phyloP scores from a whole-genome alignment of 441 rosid species.

The Aleurites moluccanus region DNA sequence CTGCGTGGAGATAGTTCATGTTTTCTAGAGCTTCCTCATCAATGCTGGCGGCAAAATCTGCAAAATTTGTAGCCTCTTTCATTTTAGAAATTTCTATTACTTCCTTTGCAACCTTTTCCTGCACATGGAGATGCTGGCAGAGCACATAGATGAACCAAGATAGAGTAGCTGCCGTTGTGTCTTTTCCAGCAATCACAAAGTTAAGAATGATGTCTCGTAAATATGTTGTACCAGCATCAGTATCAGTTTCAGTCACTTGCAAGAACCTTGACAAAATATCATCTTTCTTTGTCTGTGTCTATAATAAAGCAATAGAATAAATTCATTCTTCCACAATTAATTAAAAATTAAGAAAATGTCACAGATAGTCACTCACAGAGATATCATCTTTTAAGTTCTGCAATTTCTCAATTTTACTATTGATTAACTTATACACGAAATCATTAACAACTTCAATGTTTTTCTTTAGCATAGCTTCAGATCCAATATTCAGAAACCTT shows the following conservation, averaged over 20 bases:
- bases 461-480: slow-evolving; percentile 47
- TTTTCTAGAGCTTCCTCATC: slow-evolving; percentile 42
- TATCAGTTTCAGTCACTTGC: slow-evolving; percentile 26
- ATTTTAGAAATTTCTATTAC: slow-evolving; percentile 20
- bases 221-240: slow-evolving; percentile 27
- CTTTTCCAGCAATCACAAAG: slow-evolving; percentile 54
- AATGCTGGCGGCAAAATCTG: slow-evolving; percentile 34
- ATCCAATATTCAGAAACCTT: slow-evolving; percentile 45
- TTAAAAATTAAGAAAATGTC: neutral
- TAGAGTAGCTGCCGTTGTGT: slow-evolving; percentile 53
- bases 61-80: slow-evolving; percentile 19
- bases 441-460: slow-evolving; percentile 34
- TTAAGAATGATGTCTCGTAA: slow-evolving; percentile 50
- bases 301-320: neutral
- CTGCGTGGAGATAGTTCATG: slow-evolving; percentile 54
- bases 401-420: slow-evolving; percentile 43
- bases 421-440: slow-evolving; percentile 48
- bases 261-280: slow-evolving; percentile 53
- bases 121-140: slow-evolving; percentile 42
- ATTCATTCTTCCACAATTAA: neutral
- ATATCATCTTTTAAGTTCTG: slow-evolving; percentile 25
- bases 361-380: slow-evolving; percentile 34
- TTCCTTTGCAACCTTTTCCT: slow-evolving; percentile 43
- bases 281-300: slow-evolving; percentile 38
- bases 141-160: slow-evolving; percentile 53